Percentiles rank a stretch among this genome's conserved stretches.
Evolutionary conservation across 2,329 filamentous ascomycete genomes (phyloP).

Genomic region (Microdochium paspali): DNA sequence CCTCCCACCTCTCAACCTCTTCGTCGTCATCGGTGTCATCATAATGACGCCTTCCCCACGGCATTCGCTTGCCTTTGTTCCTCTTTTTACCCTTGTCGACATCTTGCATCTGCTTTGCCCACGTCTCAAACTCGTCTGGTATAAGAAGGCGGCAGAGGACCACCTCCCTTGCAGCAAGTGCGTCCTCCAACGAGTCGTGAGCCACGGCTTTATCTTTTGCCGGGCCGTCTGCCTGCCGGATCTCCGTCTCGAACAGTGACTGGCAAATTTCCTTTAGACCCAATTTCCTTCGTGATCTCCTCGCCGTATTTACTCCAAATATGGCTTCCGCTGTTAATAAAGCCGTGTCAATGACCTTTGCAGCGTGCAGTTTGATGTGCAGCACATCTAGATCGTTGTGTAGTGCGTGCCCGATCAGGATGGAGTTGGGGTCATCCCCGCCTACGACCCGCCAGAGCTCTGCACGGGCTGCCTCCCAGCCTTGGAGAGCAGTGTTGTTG

Average conservation of each 20-base stretch:
- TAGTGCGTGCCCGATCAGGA: conserved; percentile 34
- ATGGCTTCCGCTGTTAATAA: conserved; percentile 25
- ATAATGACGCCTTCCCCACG: too few relatives aligned
- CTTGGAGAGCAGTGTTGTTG: conserved; percentile 20
- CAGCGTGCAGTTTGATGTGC: too few relatives aligned
- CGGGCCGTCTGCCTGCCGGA: conserved; percentile 16
- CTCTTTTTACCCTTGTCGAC: too few relatives aligned
- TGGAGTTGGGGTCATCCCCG: conserved; percentile 28
- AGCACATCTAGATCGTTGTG: conserved; percentile 29
- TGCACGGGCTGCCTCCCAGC: conserved; percentile 27
- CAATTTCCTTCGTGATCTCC: conserved; percentile 9
- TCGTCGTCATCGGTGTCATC: too few relatives aligned
- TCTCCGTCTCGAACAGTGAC: conserved; percentile 20
- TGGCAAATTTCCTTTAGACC: conserved; percentile 21
- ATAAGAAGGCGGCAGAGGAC: conserved; percentile 31
- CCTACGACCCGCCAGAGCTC: conserved; percentile 27
- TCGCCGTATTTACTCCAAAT: conserved; percentile 3
- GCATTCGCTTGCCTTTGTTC: too few relatives aligned
- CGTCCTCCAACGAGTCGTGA: conserved; percentile 35
- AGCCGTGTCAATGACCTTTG: conserved; percentile 29
- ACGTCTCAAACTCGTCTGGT: too few relatives aligned
- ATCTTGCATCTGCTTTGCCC: too few relatives aligned
- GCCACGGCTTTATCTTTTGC: conserved; percentile 14
- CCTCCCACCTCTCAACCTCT: too few relatives aligned
- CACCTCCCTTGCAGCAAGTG: conserved; percentile 33